These are phyloP conservation scores for Spergularia azorica DNA, from an alignment of 179 eudicot species.

Conservation along the genomic window DNA sequence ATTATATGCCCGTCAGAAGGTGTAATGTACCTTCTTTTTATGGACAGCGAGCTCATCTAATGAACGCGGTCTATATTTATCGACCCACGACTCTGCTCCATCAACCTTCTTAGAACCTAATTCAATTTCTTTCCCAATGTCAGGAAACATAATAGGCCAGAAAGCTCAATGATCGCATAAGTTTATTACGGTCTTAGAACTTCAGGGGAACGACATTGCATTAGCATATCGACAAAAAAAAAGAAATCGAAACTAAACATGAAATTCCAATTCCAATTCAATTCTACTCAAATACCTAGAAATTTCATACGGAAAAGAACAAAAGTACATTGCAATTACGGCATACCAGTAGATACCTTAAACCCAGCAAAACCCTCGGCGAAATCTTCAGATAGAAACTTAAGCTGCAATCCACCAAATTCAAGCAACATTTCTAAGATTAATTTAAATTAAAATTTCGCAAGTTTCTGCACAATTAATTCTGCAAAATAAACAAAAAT, in stretches of 20 bases:
- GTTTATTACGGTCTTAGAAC: background rate
- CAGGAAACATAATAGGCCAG: conserved; percentile 6
- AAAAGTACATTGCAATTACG: background rate
- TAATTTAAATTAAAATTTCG: background rate
- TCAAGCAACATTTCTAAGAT: background rate
- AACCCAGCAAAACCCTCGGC: conserved; percentile 67
- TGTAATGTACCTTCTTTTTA: conserved; percentile 92
- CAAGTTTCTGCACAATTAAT: background rate
- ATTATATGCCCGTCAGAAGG: background rate
- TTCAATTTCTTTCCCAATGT: conserved; percentile 4
- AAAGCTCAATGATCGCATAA: background rate
- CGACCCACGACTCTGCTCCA: conserved; percentile 71
- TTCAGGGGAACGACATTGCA: background rate
- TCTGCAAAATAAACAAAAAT: background rate
- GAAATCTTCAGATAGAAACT: conserved; percentile 65
- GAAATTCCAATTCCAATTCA: background rate
- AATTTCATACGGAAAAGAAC: background rate
- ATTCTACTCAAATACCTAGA: background rate
- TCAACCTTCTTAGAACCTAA: conserved; percentile 31
- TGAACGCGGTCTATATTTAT: conserved; percentile 69
- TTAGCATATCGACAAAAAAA: background rate
- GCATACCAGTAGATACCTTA: conserved; percentile 89
- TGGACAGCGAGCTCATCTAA: conserved; percentile 92
- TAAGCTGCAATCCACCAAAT: conserved; percentile 52
- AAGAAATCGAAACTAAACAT: background rate